Conservation (phyloP, 2,329 filamentous ascomycete genomes). For the Xylaria sp. region DNA sequence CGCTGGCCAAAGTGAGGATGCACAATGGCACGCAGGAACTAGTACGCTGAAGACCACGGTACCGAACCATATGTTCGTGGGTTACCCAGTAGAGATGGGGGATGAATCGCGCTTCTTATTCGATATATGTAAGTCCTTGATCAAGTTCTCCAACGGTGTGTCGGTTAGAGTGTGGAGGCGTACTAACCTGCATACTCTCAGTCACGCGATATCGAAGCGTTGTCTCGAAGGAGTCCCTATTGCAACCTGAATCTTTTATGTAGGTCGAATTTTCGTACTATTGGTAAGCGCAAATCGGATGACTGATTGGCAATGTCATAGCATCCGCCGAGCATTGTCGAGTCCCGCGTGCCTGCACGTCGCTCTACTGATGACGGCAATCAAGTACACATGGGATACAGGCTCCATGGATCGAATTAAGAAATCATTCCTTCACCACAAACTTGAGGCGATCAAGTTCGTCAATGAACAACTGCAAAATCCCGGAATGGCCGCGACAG, state of each 20-base stretch:
- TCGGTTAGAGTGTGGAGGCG: not conserved
- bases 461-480: slow-evolving; percentile 44
- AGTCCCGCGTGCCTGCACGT: slow-evolving; percentile 43
- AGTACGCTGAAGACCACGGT: slow-evolving; percentile 35
- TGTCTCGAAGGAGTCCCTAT: slow-evolving; percentile 35
- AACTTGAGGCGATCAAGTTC: slow-evolving; percentile 44
- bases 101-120: slow-evolving; percentile 42
- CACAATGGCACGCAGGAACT: slow-evolving; percentile 36
- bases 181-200: slow-evolving; percentile 27
- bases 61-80: slow-evolving; percentile 39
- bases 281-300: not conserved
- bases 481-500: slow-evolving; percentile 34
- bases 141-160: not conserved
- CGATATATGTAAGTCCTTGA: slow-evolving; percentile 40
- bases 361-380: slow-evolving; percentile 42
- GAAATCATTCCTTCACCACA: slow-evolving; percentile 43
- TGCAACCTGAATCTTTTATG: slow-evolving; percentile 39
- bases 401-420: slow-evolving; percentile 44
- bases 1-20: slow-evolving; percentile 27
- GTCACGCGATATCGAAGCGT: slow-evolving; percentile 43
- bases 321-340: slow-evolving; percentile 41
- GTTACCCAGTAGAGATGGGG: slow-evolving; percentile 39
- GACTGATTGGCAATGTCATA: slow-evolving; percentile 27
- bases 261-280: slow-evolving; percentile 13
- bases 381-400: slow-evolving; percentile 45